These are phyloP conservation scores for Nannizziopsis barbatae DNA, from an alignment of 2,329 filamentous ascomycete genomes.

Conservation along the genomic window DNA sequence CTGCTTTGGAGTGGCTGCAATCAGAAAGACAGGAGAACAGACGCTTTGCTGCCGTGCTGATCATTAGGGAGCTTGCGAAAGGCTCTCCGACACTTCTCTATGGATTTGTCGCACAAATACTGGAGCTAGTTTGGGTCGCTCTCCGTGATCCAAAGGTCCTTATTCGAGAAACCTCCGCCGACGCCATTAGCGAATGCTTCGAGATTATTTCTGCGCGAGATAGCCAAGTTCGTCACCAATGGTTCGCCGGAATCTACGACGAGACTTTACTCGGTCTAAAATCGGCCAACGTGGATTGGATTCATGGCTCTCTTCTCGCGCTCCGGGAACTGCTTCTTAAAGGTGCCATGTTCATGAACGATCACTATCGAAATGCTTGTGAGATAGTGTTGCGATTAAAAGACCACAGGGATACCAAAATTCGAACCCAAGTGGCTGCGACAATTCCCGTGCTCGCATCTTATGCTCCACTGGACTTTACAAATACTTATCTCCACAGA, in stretches of 20 bases:
- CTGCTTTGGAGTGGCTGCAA: conserved; percentile 91
- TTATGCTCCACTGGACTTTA: conserved; percentile 86
- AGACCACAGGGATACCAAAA: conserved; percentile 78
- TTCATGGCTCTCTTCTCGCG: conserved; percentile 88
- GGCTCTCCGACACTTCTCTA: conserved; percentile 95
- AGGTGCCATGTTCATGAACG: conserved; percentile 98
- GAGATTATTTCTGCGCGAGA: conserved; percentile 92
- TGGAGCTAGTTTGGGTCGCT: conserved; percentile 93
- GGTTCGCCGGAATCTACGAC: conserved; percentile 83
- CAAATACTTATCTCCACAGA: conserved; percentile 73
- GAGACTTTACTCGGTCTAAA: conserved; percentile 72
- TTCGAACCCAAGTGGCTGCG: conserved; percentile 77
- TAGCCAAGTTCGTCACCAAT: conserved; percentile 70
- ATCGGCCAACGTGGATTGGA: conserved; percentile 68
- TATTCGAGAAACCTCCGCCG: conserved; percentile 81
- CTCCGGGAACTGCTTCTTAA: conserved; percentile 87
- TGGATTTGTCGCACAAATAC: conserved; percentile 84
- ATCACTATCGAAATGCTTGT: conserved; percentile 80
- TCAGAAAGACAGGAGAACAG: conserved; percentile 88
- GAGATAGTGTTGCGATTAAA: conserved; percentile 88
- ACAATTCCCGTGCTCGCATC: conserved; percentile 87
- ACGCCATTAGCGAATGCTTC: conserved; percentile 90
- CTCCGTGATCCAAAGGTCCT: conserved; percentile 80
- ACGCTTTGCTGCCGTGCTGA: conserved; percentile 82
- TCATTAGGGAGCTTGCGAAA: conserved; percentile 78